These are phyloP conservation scores for Chrysanthemum seticuspe DNA, from an alignment of 129 eudicot species.

Conservation along the genomic window DNA sequence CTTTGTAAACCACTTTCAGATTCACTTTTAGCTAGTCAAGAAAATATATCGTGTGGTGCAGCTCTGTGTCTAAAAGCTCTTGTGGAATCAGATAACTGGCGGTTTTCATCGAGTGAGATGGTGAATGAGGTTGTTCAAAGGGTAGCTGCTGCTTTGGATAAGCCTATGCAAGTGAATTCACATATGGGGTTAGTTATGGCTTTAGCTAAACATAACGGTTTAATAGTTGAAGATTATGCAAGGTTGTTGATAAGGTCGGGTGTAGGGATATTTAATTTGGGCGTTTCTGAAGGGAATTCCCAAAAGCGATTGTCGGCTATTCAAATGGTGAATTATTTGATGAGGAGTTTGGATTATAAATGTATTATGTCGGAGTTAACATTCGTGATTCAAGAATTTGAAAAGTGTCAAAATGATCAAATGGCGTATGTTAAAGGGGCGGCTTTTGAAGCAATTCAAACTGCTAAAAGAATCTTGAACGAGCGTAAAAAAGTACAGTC, in stretches of 20 bases:
- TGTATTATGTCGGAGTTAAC: constrained; percentile 64
- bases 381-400: constrained; percentile 65
- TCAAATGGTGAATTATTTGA: constrained; percentile 73
- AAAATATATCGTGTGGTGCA: constrained; percentile 68
- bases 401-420: constrained; percentile 65
- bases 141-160: constrained; percentile 67
- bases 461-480: constrained; percentile 55
- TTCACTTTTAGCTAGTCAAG: constrained; percentile 65
- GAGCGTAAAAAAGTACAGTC: constrained; percentile 43
- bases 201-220: constrained; percentile 70
- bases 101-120: constrained; percentile 70
- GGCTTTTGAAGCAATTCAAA: constrained; percentile 76
- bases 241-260: constrained; percentile 63
- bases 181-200: constrained; percentile 80
- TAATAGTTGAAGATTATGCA: constrained; percentile 68
- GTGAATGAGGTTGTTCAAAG: constrained; percentile 77
- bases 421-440: constrained; percentile 81
- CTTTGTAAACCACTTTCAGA: constrained; percentile 84
- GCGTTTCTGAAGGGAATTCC: constrained; percentile 55
- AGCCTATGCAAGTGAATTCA: constrained; percentile 51
- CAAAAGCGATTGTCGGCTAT: constrained; percentile 68
- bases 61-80: constrained; percentile 81
- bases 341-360: constrained; percentile 76
- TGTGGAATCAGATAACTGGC: constrained; percentile 86
- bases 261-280: constrained; percentile 47